Conservation (phyloP, 2,329 filamentous ascomycete species). For the Penicillium psychrosexuale region DNA sequence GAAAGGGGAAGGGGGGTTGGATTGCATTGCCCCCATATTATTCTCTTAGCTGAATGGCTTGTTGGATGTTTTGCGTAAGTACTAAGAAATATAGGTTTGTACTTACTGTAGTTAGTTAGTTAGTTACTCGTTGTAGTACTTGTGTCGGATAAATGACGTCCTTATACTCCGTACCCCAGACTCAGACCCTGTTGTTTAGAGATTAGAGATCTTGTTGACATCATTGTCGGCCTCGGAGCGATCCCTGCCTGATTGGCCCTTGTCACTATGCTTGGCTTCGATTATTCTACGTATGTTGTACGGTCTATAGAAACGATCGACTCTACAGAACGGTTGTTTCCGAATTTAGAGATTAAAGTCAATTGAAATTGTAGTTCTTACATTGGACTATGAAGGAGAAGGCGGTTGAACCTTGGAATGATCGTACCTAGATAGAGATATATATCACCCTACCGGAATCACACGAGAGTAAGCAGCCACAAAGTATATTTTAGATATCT, state of each 20-base stretch:
- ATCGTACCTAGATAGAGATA: neutral
- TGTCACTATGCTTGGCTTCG: conserved; percentile 21
- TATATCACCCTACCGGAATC: neutral
- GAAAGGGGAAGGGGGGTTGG: conserved; percentile 7
- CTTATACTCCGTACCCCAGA: neutral
- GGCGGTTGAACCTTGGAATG: too few species aligned
- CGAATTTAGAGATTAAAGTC: neutral
- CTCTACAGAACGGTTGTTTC: conserved; percentile 6
- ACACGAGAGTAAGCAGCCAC: conserved; percentile 1
- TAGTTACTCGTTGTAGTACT: too few species aligned
- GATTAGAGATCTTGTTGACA: conserved; percentile 21
- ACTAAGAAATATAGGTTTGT: neutral
- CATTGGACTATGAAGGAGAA: too few species aligned
- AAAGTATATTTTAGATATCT: neutral
- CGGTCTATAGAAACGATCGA: conserved; percentile 14
- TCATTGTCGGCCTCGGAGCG: conserved; percentile 21
- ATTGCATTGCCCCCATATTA: conserved; percentile 1
- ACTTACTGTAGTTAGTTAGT: too few species aligned
- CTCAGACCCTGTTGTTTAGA: conserved; percentile 2
- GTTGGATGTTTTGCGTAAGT: neutral
- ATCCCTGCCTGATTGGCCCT: conserved; percentile 21
- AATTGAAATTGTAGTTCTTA: neutral
- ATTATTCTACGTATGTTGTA: conserved; percentile 3
- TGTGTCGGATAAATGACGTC: neutral
- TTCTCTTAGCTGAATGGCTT: neutral